Evolutionary conservation across 106 monocot species (phyloP), one percentile per base, ranked within the genome.

Genomic region (Agapanthus africanus): DNA sequence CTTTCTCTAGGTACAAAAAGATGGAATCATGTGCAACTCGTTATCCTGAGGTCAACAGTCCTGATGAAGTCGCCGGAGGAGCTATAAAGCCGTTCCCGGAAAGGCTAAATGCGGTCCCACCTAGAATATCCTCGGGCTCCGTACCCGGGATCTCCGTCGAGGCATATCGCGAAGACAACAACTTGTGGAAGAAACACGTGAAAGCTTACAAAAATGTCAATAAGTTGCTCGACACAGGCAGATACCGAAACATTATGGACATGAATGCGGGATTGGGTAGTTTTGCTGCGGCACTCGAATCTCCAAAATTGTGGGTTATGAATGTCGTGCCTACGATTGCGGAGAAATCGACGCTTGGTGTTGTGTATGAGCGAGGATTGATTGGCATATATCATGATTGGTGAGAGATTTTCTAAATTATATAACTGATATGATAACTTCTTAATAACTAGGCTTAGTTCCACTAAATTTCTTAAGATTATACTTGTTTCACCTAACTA

Each of bases 341-440:
- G 67, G 75, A 75, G 37, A 59, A 15, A 37, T 59, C 68, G 25
- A 68, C 68, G 0, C 75, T 75, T 32, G 68, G 75, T 37, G 75
- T 75, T 4, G 37, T 75, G 40, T 75, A 75, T 60, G 75, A 75
- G 36, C 75, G 75, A 26, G 75, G 75, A 46, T 68, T 75, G 40
- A 75, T 75, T 59, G 75, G 75, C 33, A 75, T 75, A 59, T 75
- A 75, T 75, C 75, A 75, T 75, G 68, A 75, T 37, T 75, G 75
- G 75, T 75, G 68, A 47, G 46, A n/a, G n/a, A n/a, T n/a, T n/a
- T n/a, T n/a, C n/a, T n/a, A n/a, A n/a, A n/a, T n/a, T n/a, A n/a
- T n/a, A n/a, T n/a, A n/a, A n/a, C n/a, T n/a, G n/a, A n/a, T n/a
- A n/a, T n/a, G n/a, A n/a, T n/a, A n/a, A n/a, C n/a, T n/a, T n/a